Base-by-base conservation (phyloP, 2,329 filamentous ascomycete species). In the Colletotrichum karsti region DNA sequence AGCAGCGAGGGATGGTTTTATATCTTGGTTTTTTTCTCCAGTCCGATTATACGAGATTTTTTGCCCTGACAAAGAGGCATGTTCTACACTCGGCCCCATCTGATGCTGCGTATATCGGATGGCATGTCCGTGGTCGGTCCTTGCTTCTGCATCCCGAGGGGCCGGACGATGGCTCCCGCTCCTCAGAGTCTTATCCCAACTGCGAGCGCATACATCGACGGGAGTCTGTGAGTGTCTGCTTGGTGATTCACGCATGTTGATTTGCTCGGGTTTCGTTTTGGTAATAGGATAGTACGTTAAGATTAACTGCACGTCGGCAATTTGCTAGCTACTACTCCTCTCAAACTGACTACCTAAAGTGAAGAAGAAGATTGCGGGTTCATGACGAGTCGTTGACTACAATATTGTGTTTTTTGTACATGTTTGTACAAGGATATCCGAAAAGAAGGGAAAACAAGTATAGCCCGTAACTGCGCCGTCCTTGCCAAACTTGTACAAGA, bases 401-500 rank as follows among this genome's bases (percentile, higher is more conserved):
- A 22, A 22, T 35, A 35, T n/a, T n/a, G n/a, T n/a, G n/a, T n/a
- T n/a, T n/a, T n/a, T n/a, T n/a, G n/a, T 33, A 12, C 6, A 5
- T 51, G 50, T 26, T 65, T 51, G 50, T 64, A 62, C 68, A 64
- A 70, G 61, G 53, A 58, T 57, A 64, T 39, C 41, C n/a, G 13
- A 22, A n/a, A 35, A 28, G 54, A n/a, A 26, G 9, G n/a, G 22
- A 30, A 46, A 53, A 57, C 30, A 56, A 22, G 22, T 55, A 18
- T 55, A 20, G 39, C 58, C 44, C n/a, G n/a, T n/a, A n/a, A 57
- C 12, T 28, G 28, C 44, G 39, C 39, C 44, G 61, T 50, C 44
- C 53, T 30, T 48, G 54, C 54, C 28, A 30, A 18, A n/a, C n/a
- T n/a, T n/a, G n/a, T n/a, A n/a, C n/a, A n/a, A n/a, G n/a, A n/a